Conservation (phyloP, 1,284 basidiomycete genomes). For the Sanghuangporus baumii region DNA sequence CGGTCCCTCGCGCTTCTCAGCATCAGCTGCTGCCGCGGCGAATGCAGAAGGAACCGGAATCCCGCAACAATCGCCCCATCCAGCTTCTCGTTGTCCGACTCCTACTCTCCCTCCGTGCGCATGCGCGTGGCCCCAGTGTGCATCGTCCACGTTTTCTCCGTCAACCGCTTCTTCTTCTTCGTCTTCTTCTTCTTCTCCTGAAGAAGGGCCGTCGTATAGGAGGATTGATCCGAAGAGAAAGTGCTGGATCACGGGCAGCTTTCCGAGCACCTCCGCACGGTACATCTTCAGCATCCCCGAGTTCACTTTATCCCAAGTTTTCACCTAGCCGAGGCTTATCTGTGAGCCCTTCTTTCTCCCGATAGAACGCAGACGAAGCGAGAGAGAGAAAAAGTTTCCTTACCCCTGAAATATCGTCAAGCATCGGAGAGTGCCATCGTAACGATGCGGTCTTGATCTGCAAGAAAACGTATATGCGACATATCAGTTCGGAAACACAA, state of each 20-base stretch:
- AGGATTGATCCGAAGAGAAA: slow-evolving; percentile 90
- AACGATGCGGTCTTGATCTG: slow-evolving; percentile 94
- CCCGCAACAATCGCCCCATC: slow-evolving; percentile 95
- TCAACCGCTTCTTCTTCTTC: slow-evolving; percentile 28
- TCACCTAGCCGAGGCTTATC: slow-evolving; percentile 47
- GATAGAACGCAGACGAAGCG: background rate
- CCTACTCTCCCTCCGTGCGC: slow-evolving; percentile 53
- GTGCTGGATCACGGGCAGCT: slow-evolving; percentile 95
- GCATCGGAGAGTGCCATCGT: slow-evolving; percentile 98
- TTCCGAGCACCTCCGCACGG: slow-evolving; percentile 88
- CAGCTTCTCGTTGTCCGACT: slow-evolving; percentile 43
- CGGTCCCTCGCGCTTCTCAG: slow-evolving; percentile 32
- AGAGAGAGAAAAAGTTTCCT: slow-evolving; percentile 20
- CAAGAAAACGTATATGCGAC: background rate
- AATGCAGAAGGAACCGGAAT: slow-evolving; percentile 85
- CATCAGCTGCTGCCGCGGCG: slow-evolving; percentile 60
- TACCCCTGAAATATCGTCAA: slow-evolving; percentile 95
- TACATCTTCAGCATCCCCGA: slow-evolving; percentile 99
- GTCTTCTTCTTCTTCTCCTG: slow-evolving; percentile 34
- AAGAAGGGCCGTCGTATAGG: slow-evolving; percentile 58
- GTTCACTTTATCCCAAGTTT: slow-evolving; percentile 97
- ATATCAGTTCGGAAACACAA: background rate
- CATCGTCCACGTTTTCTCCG: slow-evolving; percentile 39
- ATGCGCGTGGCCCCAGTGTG: slow-evolving; percentile 42
- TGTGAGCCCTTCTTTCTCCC: no score